These are phyloP conservation scores for Eucalyptus curtisii DNA, from an alignment of 345 rosid genomes.

Conservation along the genomic window DNA sequence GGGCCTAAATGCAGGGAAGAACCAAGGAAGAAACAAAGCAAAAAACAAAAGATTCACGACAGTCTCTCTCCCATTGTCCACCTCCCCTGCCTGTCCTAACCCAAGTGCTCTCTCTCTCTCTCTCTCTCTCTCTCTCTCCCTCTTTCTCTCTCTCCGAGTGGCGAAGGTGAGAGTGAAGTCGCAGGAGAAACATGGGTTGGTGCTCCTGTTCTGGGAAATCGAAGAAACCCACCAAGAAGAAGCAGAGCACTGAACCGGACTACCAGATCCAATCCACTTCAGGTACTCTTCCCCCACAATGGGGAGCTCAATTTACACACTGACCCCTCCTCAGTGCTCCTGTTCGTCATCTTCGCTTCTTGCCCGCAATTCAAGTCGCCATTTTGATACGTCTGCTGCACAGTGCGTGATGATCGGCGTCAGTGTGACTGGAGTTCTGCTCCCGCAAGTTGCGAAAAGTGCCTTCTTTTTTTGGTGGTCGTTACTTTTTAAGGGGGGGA, in stretches of 20 bases:
- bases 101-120: not conserved
- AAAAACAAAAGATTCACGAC: not conserved
- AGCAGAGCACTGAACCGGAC: slow-evolving; percentile 7
- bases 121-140: too few species aligned
- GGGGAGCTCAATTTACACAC: not conserved
- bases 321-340: not conserved
- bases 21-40: not conserved
- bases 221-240: slow-evolving; percentile 11
- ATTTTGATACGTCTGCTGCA: not conserved
- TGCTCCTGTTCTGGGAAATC: slow-evolving; percentile 36
- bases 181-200: slow-evolving; percentile 19
- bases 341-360: not conserved
- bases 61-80: not conserved
- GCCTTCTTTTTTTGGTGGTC: not conserved
- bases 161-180: not conserved
- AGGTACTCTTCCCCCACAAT: slow-evolving; percentile 7
- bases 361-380: not conserved
- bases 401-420: not conserved
- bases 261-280: slow-evolving; percentile 50
- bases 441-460: not conserved
- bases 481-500: not conserved
- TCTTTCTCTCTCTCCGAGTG: not conserved
- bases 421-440: not conserved
- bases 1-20: not conserved
- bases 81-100: not conserved